These are phyloP conservation scores for Backusella psychrophila DNA, from an alignment of 192 early-diverging fungal species.

Conservation along the genomic window DNA sequence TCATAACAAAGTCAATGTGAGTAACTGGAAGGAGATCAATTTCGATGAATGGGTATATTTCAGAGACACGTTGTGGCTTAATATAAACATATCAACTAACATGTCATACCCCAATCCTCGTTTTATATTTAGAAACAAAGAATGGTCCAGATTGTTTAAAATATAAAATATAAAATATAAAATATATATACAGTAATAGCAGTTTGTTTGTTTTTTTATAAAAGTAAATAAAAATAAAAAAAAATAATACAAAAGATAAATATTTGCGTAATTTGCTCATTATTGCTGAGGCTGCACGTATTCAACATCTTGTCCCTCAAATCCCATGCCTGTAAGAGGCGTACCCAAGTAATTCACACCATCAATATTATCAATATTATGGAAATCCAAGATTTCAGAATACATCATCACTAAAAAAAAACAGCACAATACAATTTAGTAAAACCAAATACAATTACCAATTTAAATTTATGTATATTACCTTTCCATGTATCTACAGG, in stretches of 20 bases:
- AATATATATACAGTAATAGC: background rate
- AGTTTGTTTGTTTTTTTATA: background rate
- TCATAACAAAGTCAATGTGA: background rate
- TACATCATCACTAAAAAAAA: slow-evolving; percentile 71
- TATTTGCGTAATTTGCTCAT: background rate
- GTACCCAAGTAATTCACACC: slow-evolving; percentile 32
- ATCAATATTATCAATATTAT: slow-evolving; percentile 54
- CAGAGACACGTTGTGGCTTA: background rate
- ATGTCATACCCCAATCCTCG: background rate
- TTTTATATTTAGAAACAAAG: background rate
- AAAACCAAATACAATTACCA: background rate
- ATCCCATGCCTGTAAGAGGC: slow-evolving; percentile 27
- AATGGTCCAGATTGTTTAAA: background rate
- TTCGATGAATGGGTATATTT: background rate
- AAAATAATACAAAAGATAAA: background rate
- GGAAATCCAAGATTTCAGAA: slow-evolving; percentile 73
- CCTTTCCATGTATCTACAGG: slow-evolving; percentile 81
- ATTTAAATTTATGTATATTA: slow-evolving; percentile 7
- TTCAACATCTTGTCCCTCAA: slow-evolving; percentile 12
- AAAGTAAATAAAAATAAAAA: background rate
- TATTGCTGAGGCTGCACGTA: slow-evolving; percentile 16
- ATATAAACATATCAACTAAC: background rate
- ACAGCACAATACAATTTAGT: background rate
- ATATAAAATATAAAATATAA: background rate
- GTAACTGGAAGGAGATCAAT: background rate